These are phyloP conservation scores for Sergeia podlipaevii DNA, from an alignment of 208 protist genomes.

Conservation along the genomic window DNA sequence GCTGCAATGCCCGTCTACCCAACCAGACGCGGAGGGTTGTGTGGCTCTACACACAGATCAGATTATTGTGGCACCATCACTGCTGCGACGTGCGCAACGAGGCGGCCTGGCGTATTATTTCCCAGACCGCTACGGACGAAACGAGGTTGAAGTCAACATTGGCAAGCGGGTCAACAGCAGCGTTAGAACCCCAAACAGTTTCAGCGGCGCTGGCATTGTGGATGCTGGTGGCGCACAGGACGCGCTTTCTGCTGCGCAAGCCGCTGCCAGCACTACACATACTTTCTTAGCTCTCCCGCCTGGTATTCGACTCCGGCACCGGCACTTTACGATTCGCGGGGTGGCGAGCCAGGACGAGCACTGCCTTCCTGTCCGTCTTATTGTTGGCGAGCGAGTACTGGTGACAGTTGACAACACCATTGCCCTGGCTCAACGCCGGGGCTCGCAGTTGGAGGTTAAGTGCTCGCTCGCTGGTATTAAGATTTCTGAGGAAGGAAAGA, in stretches of 20 bases:
- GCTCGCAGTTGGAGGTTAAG: conserved; percentile 9
- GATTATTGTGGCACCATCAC: conserved; percentile 35
- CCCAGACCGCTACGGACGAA: conserved; percentile 43
- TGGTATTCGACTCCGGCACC: conserved; percentile 41
- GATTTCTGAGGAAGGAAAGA: background rate
- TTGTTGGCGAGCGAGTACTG: conserved; percentile 60
- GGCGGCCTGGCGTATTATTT: conserved; percentile 74
- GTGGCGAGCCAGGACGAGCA: conserved; percentile 44
- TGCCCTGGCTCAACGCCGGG: conserved; percentile 16
- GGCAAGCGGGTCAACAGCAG: too few relatives aligned
- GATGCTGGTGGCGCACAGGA: background rate
- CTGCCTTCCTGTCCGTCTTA: conserved; percentile 40
- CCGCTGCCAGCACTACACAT: background rate
- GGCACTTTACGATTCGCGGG: conserved; percentile 62
- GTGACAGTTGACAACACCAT: conserved; percentile 48
- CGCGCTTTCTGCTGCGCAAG: background rate
- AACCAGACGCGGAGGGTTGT: conserved; percentile 66
- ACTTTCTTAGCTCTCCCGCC: conserved; percentile 34
- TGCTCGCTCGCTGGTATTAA: conserved; percentile 8
- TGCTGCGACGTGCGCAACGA: conserved; percentile 47
- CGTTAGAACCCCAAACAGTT: too few relatives aligned
- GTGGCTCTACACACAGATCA: conserved; percentile 86
- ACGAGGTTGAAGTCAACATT: background rate
- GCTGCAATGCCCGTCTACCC: conserved; percentile 46
- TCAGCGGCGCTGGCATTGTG: background rate